Percentiles rank a stretch among this genome's conserved stretches.
Conservation (phyloP, 2,329 filamentous ascomycete genomes). For the Neofusicoccum sp. region DNA sequence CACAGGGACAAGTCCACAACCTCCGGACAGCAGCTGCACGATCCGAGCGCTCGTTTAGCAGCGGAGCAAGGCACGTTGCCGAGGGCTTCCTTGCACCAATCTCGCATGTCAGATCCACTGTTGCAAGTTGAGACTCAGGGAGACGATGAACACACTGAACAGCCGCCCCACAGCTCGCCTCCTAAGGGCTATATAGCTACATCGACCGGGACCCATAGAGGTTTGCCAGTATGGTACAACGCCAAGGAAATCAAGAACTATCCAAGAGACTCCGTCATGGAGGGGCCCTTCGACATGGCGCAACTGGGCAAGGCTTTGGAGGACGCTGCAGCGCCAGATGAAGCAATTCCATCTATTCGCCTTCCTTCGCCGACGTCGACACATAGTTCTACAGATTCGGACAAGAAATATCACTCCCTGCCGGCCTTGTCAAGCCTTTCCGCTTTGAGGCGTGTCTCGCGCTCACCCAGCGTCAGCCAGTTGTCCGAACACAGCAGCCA, state of each 20-base stretch:
- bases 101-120: constrained; percentile 6
- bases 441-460: neutral
- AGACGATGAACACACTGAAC: neutral
- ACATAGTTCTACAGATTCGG: neutral
- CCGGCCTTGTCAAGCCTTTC: constrained; percentile 1
- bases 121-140: constrained; percentile 1
- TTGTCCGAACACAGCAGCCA: constrained; percentile 16
- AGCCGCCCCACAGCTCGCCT: neutral
- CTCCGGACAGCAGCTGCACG: neutral
- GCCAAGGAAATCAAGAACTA: neutral
- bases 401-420: constrained; percentile 4
- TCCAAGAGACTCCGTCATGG: constrained; percentile 7
- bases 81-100: constrained; percentile 7
- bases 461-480: constrained; percentile 11
- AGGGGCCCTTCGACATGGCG: neutral
- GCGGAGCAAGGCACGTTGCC: neutral
- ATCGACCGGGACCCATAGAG: constrained; percentile 1
- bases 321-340: neutral
- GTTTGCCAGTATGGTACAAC: constrained; percentile 9
- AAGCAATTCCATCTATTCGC: constrained; percentile 7
- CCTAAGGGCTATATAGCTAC: constrained; percentile 3
- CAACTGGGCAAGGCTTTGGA: neutral
- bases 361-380: constrained; percentile 5
- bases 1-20: neutral
- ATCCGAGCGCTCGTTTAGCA: constrained; percentile 11